Percentiles rank a stretch among this genome's conserved stretches.
phyloP scores from a whole-genome alignment of 2,329 filamentous ascomycete species.

The Xylariomycetidae sp. region DNA sequence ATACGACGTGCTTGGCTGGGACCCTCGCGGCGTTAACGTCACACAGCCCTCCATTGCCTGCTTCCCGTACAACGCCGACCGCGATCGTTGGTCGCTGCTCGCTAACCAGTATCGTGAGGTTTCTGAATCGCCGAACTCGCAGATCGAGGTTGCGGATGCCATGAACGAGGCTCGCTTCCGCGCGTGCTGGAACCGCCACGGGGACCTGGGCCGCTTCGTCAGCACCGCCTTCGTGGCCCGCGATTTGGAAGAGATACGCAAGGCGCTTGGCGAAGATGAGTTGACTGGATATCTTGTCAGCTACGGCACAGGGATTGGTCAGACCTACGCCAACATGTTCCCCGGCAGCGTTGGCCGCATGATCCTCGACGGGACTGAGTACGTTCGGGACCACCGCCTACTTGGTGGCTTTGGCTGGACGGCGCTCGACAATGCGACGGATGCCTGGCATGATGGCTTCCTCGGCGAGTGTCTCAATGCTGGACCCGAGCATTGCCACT shows the following conservation, averaged over 20 bases:
- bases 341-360: conserved; percentile 41
- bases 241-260: conserved; percentile 43
- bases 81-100: conserved; percentile 41
- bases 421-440: conserved; percentile 41
- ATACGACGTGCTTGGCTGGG: conserved; percentile 47
- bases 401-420: conserved; percentile 42
- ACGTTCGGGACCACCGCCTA: conserved; percentile 38
- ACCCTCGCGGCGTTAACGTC: conserved; percentile 46
- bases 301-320: conserved; percentile 48
- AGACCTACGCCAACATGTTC: conserved; percentile 46
- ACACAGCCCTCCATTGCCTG: conserved; percentile 40
- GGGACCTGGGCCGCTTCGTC: conserved; percentile 41
- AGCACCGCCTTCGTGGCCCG: conserved; percentile 40
- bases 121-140: conserved; percentile 25
- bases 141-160: conserved; percentile 39
- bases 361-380: conserved; percentile 44
- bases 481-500: conserved; percentile 38
- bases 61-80: conserved; percentile 38
- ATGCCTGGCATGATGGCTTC: conserved; percentile 45
- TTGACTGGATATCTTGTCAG: conserved; percentile 44
- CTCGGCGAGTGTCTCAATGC: conserved; percentile 43
- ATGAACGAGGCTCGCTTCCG: conserved; percentile 38
- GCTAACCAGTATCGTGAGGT: conserved; percentile 33
- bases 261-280: conserved; percentile 38
- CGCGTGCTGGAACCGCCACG: conserved; percentile 36